Conservation (phyloP, 805 yeast genomes). For the Kazachstania psychrophila region DNA sequence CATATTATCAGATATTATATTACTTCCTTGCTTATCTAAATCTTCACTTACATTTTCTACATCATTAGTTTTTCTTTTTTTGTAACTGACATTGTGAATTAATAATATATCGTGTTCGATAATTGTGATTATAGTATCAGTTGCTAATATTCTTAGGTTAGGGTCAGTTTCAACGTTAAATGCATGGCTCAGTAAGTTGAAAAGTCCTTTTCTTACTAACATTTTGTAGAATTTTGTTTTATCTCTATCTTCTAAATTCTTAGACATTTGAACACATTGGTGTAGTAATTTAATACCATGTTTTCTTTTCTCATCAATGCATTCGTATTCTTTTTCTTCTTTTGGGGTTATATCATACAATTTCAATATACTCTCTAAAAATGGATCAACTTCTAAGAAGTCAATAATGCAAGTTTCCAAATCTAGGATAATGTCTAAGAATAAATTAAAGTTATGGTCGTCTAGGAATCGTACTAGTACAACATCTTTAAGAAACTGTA, state of each 20-base stretch:
- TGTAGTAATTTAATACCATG: conserved; percentile 74
- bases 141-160: conserved; percentile 53
- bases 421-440: conserved; percentile 37
- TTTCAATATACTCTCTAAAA: conserved; percentile 49
- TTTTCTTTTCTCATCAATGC: conserved; percentile 33
- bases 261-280: conserved; percentile 71
- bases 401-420: conserved; percentile 28
- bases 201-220: conserved; percentile 59
- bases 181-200: conserved; percentile 64
- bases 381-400: conserved; percentile 30
- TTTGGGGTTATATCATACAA: conserved; percentile 35
- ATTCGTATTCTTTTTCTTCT: conserved; percentile 5
- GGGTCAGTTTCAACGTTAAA: conserved; percentile 39
- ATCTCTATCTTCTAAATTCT: conserved; percentile 54
- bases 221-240: conserved; percentile 55
- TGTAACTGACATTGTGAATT: conserved; percentile 33
- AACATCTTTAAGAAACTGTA: conserved; percentile 79
- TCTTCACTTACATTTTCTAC: background rate
- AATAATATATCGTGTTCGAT: conserved; percentile 76
- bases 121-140: conserved; percentile 70
- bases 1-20: conserved; percentile 38
- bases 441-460: conserved; percentile 61
- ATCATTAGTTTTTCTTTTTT: conserved; percentile 8
- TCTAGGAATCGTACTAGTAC: conserved; percentile 75
- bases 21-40: background rate